Evolutionary conservation across 805 yeast species (phyloP), one percentile per base, ranked within the genome.

Genomic region (Cyberlindnera samutprakarnensis): DNA sequence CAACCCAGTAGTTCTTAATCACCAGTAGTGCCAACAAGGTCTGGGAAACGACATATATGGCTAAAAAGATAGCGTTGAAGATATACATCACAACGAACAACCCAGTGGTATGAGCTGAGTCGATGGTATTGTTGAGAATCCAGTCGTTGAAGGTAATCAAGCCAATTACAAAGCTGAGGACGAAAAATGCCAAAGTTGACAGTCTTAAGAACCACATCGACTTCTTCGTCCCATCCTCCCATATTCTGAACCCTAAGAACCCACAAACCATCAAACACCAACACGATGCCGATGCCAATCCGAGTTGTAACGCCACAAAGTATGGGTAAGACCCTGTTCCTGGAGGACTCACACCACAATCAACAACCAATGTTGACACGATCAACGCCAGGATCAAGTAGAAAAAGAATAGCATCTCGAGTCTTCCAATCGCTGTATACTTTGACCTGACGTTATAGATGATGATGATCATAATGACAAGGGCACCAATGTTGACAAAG

Each of bases 391-490:
- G 61, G 39, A 69, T 66, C 25, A 73, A 48, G 56, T 79, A 75
- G 56, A 77, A 79, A 50, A 83, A 79, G 43, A 71, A 73, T 33
- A 85, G 57, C 77, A 87, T 81, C 52, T 92, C 98, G 10, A 75
- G 66, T 39, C 97, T 68, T 4, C 96, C 97, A 37, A 92, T 88
- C 10, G 97, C 96, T 0, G 98, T 92, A 53, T 84, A 88, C 62
- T 90, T 86, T 37, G 78, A 65, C 52, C 88, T 68, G 27, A 88
- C 75, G 45, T 81, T 78, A 62, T 78, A 83, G 10, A 87, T 64
- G 34, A 88, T 82, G 45, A 86, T 69, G 30, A 78, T 62, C 23
- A 81, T 41, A 25, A 85, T 69, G 6, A 70, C 58, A 21, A 92
- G 58, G 0, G 85, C 75, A 1, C 81, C 86, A 32, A 90, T 75